phyloP scores from a whole-genome alignment of 805 yeast species.

The Metahyphopichia silvanorum region DNA sequence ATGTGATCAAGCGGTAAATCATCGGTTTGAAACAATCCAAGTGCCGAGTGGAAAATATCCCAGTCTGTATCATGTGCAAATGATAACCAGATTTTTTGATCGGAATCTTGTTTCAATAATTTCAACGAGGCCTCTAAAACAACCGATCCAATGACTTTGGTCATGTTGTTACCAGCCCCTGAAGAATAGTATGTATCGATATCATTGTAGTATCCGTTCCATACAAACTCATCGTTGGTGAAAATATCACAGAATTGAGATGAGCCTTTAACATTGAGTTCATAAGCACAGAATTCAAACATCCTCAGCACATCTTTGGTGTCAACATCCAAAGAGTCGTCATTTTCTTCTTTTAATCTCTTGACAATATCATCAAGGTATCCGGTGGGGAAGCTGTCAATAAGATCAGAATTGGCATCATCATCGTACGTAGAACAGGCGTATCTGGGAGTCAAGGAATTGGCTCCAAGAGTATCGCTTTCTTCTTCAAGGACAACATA shows the following conservation, averaged over 20 bases:
- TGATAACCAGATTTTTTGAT: conserved; percentile 57
- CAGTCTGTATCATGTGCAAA: conserved; percentile 76
- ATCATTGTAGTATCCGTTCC: conserved; percentile 59
- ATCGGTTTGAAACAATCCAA: conserved; percentile 49
- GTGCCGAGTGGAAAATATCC: conserved; percentile 57
- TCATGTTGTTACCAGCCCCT: conserved; percentile 61
- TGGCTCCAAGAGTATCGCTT: conserved; percentile 45
- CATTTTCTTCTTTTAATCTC: conserved; percentile 55
- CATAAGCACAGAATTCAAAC: conserved; percentile 70
- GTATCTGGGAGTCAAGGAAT: conserved; percentile 54
- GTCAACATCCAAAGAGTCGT: conserved; percentile 49
- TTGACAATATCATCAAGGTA: conserved; percentile 53
- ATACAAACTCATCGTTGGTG: conserved; percentile 64
- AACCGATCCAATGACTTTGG: conserved; percentile 59
- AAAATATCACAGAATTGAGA: conserved; percentile 68
- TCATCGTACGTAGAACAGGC: conserved; percentile 39
- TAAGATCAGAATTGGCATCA: conserved; percentile 20
- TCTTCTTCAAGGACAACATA: conserved; percentile 46
- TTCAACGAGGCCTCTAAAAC: conserved; percentile 47
- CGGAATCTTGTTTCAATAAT: conserved; percentile 41
- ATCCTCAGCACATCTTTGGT: conserved; percentile 49
- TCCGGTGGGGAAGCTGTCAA: conserved; percentile 26
- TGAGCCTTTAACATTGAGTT: conserved; percentile 63
- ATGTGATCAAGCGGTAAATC: conserved; percentile 45
- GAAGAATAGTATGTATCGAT: conserved; percentile 55